These are phyloP conservation scores for Diutina rugosa DNA, from an alignment of 1,139 yeast species.

Conservation along the genomic window DNA sequence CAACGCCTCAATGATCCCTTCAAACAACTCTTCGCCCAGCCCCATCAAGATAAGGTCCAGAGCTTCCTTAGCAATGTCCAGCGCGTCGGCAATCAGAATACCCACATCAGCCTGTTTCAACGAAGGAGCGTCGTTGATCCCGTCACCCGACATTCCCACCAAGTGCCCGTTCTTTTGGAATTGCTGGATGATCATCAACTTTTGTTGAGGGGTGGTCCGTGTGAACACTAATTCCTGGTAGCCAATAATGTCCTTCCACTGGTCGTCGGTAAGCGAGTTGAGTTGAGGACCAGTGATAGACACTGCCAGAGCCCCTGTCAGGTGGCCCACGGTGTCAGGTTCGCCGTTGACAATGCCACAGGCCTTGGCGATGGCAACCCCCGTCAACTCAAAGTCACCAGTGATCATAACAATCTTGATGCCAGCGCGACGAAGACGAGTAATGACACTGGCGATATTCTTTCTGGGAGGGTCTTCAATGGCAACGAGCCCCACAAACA, in stretches of 20 bases:
- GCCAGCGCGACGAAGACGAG: slow-evolving; percentile 31
- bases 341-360: slow-evolving; percentile 27
- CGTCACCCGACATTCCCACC: slow-evolving; percentile 43
- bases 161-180: slow-evolving; percentile 30
- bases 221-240: slow-evolving; percentile 37
- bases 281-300: slow-evolving; percentile 29
- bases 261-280: slow-evolving; percentile 20
- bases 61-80: slow-evolving; percentile 49
- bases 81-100: slow-evolving; percentile 36
- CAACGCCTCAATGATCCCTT: slow-evolving; percentile 35
- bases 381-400: slow-evolving; percentile 43
- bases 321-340: slow-evolving; percentile 13
- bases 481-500: slow-evolving; percentile 32
- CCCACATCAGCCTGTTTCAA: slow-evolving; percentile 40
- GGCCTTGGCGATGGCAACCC: slow-evolving; percentile 34
- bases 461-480: slow-evolving; percentile 40
- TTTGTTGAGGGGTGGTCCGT: slow-evolving; percentile 43
- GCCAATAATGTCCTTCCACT: slow-evolving; percentile 25
- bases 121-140: slow-evolving; percentile 42
- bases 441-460: slow-evolving; percentile 26
- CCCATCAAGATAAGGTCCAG: slow-evolving; percentile 33
- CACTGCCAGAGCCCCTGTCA: slow-evolving; percentile 11
- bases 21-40: slow-evolving; percentile 15
- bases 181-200: slow-evolving; percentile 33
- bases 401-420: slow-evolving; percentile 40